phyloP scores from a whole-genome alignment of 2,329 filamentous ascomycete species.

The Pyricularia grisea region DNA sequence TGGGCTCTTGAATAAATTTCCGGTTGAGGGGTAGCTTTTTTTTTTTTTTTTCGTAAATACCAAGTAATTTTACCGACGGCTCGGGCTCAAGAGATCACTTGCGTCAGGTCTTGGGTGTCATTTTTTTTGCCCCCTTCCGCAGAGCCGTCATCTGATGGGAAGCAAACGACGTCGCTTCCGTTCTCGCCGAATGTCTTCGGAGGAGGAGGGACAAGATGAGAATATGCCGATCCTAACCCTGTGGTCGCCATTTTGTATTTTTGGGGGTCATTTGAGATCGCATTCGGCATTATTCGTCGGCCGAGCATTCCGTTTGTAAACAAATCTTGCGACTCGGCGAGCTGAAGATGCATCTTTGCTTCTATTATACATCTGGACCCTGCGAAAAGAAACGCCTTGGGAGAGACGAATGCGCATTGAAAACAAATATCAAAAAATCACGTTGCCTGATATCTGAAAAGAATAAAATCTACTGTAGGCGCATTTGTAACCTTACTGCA shows the following conservation, averaged over 20 bases:
- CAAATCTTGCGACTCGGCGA: background rate
- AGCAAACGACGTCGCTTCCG: background rate
- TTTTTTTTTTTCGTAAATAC: too few species aligned
- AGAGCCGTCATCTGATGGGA: background rate
- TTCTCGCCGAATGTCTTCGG: background rate
- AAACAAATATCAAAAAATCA: background rate
- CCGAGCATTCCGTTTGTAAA: background rate
- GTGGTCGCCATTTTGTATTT: background rate
- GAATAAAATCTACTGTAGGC: background rate
- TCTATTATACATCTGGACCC: background rate
- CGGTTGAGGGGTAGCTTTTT: background rate
- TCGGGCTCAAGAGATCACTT: background rate
- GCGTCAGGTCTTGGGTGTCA: background rate
- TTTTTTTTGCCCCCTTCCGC: background rate
- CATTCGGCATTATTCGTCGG: background rate
- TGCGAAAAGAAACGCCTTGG: background rate
- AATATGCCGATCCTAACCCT: background rate
- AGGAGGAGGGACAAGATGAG: background rate
- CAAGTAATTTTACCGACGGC: background rate
- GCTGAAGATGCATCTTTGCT: background rate
- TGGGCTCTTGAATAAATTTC: too few species aligned
- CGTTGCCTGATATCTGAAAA: background rate
- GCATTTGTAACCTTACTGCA: background rate
- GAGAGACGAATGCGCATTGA: background rate
- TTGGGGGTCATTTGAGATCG: background rate